These are phyloP conservation scores for Trichocomaceae sp. DNA, from an alignment of 2,329 filamentous ascomycete species.

Conservation along the genomic window DNA sequence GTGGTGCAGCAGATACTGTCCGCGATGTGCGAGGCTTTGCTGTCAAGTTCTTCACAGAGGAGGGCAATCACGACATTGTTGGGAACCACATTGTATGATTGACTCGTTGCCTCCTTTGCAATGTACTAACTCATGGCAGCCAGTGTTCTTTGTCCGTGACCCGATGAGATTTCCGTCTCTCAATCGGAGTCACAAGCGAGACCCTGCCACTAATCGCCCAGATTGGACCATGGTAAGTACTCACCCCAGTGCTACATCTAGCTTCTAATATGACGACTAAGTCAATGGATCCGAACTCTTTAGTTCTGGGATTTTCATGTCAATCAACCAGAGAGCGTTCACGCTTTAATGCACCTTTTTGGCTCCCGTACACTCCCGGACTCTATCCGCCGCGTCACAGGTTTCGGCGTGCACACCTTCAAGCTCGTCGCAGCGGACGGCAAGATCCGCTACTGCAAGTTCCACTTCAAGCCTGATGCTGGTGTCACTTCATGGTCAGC, in stretches of 20 bases:
- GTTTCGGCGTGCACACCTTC: conserved; percentile 58
- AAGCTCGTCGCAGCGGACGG: conserved; percentile 51
- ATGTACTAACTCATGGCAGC: conserved; percentile 18
- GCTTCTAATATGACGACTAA: background rate
- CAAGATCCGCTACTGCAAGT: conserved; percentile 55
- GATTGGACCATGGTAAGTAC: conserved; percentile 42
- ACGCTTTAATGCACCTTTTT: conserved; percentile 58
- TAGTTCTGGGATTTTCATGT: conserved; percentile 35
- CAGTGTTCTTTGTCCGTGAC: conserved; percentile 46
- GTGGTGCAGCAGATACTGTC: conserved; percentile 43
- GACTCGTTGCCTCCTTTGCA: background rate
- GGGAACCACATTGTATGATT: conserved; percentile 39
- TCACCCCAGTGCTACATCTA: conserved; percentile 39
- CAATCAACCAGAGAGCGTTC: conserved; percentile 55
- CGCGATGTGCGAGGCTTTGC: conserved; percentile 48
- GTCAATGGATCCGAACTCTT: conserved; percentile 34
- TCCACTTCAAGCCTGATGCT: conserved; percentile 38
- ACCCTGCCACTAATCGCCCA: conserved; percentile 44
- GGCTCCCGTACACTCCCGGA: conserved; percentile 58
- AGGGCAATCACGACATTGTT: conserved; percentile 47
- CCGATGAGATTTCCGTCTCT: conserved; percentile 44
- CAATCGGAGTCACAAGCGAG: conserved; percentile 43
- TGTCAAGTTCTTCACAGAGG: conserved; percentile 45
- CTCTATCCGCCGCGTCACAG: conserved; percentile 56
- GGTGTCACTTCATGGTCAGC: conserved; percentile 50